These are phyloP conservation scores for Atalantia buxifolia DNA, from an alignment of 345 rosid genomes.

Conservation along the genomic window DNA sequence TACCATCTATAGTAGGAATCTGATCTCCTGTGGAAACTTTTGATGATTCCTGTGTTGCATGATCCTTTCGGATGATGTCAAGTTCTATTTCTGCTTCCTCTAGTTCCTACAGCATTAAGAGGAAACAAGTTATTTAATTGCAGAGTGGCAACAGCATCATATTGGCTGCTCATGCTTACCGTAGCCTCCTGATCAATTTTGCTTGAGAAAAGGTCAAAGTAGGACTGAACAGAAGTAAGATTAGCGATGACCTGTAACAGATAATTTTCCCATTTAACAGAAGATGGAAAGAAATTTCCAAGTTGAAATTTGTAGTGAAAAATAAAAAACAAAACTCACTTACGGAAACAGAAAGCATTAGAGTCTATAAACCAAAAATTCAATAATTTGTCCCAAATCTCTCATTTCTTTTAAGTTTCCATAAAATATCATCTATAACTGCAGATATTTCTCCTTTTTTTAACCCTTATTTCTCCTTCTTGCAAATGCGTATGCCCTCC, in stretches of 20 bases:
- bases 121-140: slow-evolving; percentile 3
- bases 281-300: background rate
- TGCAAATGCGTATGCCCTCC: background rate
- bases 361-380: background rate
- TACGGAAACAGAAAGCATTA: background rate
- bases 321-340: background rate
- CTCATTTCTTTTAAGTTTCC: background rate
- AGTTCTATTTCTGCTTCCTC: slow-evolving; percentile 78
- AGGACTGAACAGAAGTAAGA: slow-evolving; percentile 67
- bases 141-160: slow-evolving; percentile 1
- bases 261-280: background rate
- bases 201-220: slow-evolving; percentile 54
- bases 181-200: slow-evolving; percentile 45
- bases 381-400: background rate
- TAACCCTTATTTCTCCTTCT: background rate
- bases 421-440: background rate
- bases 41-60: slow-evolving; percentile 27
- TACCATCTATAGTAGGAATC: slow-evolving; percentile 34
- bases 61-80: slow-evolving; percentile 52
- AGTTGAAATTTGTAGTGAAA: background rate
- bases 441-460: background rate
- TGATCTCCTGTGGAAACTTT: slow-evolving; percentile 30
- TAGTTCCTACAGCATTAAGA: slow-evolving; percentile 45
- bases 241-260: slow-evolving; percentile 54
- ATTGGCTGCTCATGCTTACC: slow-evolving; percentile 34